Conservation (phyloP, 1,284 basidiomycete species). For the Trametes pubescens region DNA sequence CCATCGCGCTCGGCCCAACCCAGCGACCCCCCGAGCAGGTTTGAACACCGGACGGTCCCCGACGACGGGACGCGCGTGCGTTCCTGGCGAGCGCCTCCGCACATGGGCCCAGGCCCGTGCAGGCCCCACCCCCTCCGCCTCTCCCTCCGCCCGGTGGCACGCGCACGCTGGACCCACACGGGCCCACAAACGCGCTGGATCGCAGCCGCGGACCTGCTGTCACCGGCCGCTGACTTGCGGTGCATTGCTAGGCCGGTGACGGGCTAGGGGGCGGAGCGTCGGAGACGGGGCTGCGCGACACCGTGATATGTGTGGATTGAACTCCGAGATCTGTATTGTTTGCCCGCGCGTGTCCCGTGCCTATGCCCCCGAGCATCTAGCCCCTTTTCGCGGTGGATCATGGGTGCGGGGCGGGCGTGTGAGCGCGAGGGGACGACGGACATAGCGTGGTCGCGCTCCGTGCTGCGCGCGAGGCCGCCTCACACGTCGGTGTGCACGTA, state of each 20-base stretch:
- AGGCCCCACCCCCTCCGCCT: not conserved
- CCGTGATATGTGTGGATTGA: not conserved
- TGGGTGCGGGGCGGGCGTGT: too few relatives aligned
- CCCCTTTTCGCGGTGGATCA: too few relatives aligned
- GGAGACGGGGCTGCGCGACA: not conserved
- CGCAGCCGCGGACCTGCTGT: not conserved
- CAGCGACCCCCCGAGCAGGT: not conserved
- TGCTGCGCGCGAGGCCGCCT: too few relatives aligned
- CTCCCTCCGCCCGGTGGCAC: not conserved
- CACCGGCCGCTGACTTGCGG: conserved; percentile 3
- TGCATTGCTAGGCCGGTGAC: not conserved
- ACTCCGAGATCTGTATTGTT: not conserved
- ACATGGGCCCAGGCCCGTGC: not conserved
- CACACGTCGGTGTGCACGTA: too few relatives aligned
- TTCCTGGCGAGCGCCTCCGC: not conserved
- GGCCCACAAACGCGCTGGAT: conserved; percentile 6
- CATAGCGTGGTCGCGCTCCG: too few relatives aligned
- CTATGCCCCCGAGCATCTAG: not conserved
- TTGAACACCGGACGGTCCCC: conserved; percentile 5
- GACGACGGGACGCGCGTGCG: not conserved
- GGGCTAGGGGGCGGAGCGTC: not conserved
- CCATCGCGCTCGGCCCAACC: not conserved
- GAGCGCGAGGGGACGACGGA: too few relatives aligned
- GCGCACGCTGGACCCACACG: conserved; percentile 3
- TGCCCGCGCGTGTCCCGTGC: not conserved